A percentile compares a stretch with the other conserved stretches of the same genome.
Conservation (phyloP, 208 protist genomes). For the Trypanosoma conorhini region DNA sequence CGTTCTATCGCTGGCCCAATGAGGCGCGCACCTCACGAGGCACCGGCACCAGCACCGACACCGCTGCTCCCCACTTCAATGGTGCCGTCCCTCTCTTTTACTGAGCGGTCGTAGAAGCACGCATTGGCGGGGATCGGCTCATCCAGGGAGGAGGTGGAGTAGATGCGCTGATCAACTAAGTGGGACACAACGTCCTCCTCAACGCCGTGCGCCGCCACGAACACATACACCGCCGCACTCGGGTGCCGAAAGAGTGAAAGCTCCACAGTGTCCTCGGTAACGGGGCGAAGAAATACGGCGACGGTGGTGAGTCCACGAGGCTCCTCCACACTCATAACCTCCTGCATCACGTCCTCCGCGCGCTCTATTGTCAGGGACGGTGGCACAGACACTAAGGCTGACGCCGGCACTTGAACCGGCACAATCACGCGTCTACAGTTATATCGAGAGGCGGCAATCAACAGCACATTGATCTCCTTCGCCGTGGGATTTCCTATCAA, state of each 20-base stretch:
- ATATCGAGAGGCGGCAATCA: slow-evolving; percentile 63
- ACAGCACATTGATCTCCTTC: slow-evolving; percentile 54
- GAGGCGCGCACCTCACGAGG: background rate
- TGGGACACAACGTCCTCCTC: slow-evolving; percentile 32
- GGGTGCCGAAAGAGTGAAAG: slow-evolving; percentile 57
- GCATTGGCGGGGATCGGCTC: slow-evolving; percentile 57
- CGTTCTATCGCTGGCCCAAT: background rate
- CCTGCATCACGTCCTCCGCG: slow-evolving; percentile 48
- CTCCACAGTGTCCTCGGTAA: slow-evolving; percentile 35
- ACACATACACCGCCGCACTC: slow-evolving; percentile 61
- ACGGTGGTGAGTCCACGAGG: slow-evolving; percentile 42
- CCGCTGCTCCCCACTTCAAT: background rate
- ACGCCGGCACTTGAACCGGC: slow-evolving; percentile 33
- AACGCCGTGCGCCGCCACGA: slow-evolving; percentile 35
- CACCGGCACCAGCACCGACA: background rate
- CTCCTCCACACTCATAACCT: slow-evolving; percentile 38
- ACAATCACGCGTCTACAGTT: slow-evolving; percentile 62
- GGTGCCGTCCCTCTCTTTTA: slow-evolving; percentile 41
- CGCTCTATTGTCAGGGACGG: slow-evolving; percentile 49
- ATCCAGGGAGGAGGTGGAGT: slow-evolving; percentile 22
- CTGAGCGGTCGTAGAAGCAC: slow-evolving; percentile 75
- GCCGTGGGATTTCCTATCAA: slow-evolving; percentile 39
- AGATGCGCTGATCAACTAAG: slow-evolving; percentile 37
- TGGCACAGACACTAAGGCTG: slow-evolving; percentile 34
- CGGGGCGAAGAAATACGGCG: slow-evolving; percentile 41